These are phyloP conservation scores for Cicer arietinum DNA, from an alignment of 306 rosid species.

Conservation along the genomic window DNA sequence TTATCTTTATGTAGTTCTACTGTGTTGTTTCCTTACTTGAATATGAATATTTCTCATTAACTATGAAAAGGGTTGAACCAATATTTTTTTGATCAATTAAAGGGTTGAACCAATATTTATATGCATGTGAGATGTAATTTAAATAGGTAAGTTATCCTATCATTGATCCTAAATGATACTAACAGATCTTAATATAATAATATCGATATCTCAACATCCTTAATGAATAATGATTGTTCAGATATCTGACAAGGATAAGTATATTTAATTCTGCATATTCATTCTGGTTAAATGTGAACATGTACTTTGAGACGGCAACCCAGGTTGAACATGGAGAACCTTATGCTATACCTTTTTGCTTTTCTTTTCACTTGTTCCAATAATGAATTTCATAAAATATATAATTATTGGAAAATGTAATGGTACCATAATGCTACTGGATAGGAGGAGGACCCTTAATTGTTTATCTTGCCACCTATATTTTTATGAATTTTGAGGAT, in stretches of 20 bases:
- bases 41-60: no score
- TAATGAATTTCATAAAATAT: not conserved
- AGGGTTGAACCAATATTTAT: no score
- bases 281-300: slow-evolving; percentile 14
- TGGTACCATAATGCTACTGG: not conserved
- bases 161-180: no score
- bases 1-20: not conserved
- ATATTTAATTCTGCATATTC: slow-evolving; percentile 20
- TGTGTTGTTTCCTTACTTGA: not conserved
- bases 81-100: no score
- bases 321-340: not conserved
- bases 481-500: slow-evolving; percentile 12
- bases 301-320: not conserved
- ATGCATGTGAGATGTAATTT: no score
- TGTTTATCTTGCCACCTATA: not conserved
- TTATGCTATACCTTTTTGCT: not conserved
- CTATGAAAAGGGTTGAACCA: no score
- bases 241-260: slow-evolving; percentile 20
- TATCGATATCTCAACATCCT: not conserved
- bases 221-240: not conserved
- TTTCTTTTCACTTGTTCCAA: not conserved
- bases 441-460: not conserved
- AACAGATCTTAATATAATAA: no score
- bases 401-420: not conserved
- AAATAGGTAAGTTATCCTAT: no score